These are phyloP conservation scores for Malus hybrid DNA, from an alignment of 331 rosid genomes.

Conservation along the genomic window DNA sequence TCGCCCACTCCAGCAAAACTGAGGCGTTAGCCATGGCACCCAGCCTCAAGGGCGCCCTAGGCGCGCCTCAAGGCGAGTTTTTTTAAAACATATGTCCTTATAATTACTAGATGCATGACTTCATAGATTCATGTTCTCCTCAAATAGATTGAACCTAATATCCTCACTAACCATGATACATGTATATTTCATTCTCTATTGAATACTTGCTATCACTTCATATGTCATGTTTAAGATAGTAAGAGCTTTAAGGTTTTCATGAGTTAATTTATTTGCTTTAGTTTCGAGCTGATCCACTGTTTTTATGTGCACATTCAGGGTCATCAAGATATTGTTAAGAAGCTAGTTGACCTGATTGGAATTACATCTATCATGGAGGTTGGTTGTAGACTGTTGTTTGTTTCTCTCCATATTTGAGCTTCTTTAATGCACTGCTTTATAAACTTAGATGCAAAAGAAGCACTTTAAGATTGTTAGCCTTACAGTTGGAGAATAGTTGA, in stretches of 20 bases:
- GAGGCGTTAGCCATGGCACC: no score
- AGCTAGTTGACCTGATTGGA: conserved; percentile 95
- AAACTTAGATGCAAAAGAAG: neutral
- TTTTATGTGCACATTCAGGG: conserved; percentile 39
- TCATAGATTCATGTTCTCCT: neutral
- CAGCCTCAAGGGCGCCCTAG: no score
- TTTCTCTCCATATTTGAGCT: conserved; percentile 14
- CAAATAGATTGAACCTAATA: neutral
- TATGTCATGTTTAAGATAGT: neutral
- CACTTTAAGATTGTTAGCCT: neutral
- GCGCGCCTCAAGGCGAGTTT: no score
- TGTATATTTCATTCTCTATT: neutral
- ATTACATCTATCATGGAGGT: conserved; percentile 99
- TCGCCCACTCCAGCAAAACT: no score
- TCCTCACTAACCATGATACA: no score
- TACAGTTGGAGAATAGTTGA: neutral
- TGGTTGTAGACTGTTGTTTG: conserved; percentile 28
- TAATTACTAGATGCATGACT: neutral
- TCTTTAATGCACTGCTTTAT: neutral
- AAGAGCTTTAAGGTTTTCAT: neutral
- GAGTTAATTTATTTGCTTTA: neutral
- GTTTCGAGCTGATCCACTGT: conserved; percentile 21
- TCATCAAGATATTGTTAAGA: conserved; percentile 71
- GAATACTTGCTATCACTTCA: neutral
- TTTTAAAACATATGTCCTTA: neutral